A percentile compares a stretch with the other conserved stretches of the same genome.
Evolutionary conservation across 208 protist genomes (phyloP).

Genomic region (Novymonas esmeraldas): DNA sequence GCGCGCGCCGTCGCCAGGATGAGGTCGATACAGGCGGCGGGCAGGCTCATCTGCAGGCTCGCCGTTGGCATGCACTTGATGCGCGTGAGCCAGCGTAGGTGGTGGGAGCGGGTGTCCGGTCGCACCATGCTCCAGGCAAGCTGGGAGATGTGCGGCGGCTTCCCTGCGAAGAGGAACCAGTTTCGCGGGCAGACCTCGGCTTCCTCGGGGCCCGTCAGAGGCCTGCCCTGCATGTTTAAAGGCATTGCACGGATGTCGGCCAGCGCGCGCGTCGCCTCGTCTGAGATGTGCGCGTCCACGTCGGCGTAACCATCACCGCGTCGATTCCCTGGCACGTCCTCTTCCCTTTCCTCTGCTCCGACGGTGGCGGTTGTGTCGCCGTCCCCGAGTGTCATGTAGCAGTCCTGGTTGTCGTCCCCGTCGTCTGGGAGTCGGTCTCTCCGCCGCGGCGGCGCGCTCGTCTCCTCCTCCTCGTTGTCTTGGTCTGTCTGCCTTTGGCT

Average conservation of each 20-base stretch:
- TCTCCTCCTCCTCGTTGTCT: too few relatives aligned
- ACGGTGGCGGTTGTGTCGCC: too few relatives aligned
- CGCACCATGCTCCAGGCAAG: constrained; percentile 6
- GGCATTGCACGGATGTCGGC: neutral
- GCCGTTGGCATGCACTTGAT: constrained; percentile 6
- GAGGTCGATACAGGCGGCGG: constrained; percentile 12
- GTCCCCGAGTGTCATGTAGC: too few relatives aligned
- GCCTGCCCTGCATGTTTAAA: constrained; percentile 3
- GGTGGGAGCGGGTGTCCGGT: constrained; percentile 11
- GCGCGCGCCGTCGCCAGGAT: constrained; percentile 17
- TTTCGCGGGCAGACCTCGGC: constrained; percentile 4
- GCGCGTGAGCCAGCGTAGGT: constrained; percentile 9
- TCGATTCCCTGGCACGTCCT: neutral
- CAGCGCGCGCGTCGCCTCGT: neutral
- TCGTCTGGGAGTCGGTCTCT: too few relatives aligned
- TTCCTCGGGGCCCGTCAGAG: constrained; percentile 1
- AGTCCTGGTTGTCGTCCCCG: too few relatives aligned
- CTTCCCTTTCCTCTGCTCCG: too few relatives aligned
- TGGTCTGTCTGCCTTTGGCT: too few relatives aligned
- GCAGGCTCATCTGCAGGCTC: constrained; percentile 9
- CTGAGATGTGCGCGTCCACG: neutral
- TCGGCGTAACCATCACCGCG: neutral
- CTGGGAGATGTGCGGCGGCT: constrained; percentile 11
- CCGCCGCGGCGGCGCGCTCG: too few relatives aligned
- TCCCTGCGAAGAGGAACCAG: constrained; percentile 9